Base-by-base conservation (phyloP, 345 rosid genomes). In the Euphorbia peplus region DNA sequence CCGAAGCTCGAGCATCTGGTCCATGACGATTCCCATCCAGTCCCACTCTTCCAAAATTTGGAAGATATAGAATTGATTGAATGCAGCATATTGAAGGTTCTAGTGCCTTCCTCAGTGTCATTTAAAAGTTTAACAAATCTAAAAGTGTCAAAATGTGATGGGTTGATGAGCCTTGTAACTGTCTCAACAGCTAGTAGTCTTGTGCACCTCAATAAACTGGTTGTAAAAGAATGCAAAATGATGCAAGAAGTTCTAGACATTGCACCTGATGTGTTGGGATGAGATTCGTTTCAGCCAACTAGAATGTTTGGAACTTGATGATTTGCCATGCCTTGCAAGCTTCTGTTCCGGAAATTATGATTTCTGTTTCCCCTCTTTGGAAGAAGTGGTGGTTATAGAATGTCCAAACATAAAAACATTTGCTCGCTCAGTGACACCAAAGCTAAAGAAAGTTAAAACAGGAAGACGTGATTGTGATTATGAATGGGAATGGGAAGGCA, bases 261-360 rank as follows among this genome's bases (percentile, higher is more conserved):
- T 22, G 52, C 8, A 0, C 28, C 15, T 9, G 42, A 12, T 14
- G 11, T 24, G 22, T 25, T 9, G 8, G 25, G 10, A 50, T 22
- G 53, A 51, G 14, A 60, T 61, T 22, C 3, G 19, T 13, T 70
- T 70, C 60, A 29, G 4, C 8, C 54, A 61, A 28, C 29, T 70
- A 18, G 60, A 37, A 15, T 6, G 4, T 11, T n/a, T 70, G 68
- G 42, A 2, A 6, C 54, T 70, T 26, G 16, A 41, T 10, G 16
- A 24, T 19, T 42, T 70, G 18, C 59, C 67, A 51, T 25, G 67
- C 61, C 67, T 70, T 42, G 42, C 28, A 7, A 51, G 66, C 26
- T 62, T 70, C 67, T 47, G 46, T 55, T 30, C 22, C 0, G 32
- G 21, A 1, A 24, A 58, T 19, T 22, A 9, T 46, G 46, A 8